Base-by-base conservation (phyloP, 805 yeast species). In the Metschnikowia cerradonensis region DNA sequence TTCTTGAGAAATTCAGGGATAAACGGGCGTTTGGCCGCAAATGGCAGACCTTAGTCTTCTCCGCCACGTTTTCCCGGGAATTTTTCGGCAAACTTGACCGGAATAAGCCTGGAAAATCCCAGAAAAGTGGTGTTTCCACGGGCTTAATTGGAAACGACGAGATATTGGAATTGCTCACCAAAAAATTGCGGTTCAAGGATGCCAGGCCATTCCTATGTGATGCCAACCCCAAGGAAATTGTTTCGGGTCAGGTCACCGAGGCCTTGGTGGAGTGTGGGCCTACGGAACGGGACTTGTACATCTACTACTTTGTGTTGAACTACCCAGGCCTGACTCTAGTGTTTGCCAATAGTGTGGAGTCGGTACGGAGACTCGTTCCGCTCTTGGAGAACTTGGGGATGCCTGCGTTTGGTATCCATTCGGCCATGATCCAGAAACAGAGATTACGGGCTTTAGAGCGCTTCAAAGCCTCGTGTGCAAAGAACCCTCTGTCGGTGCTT, bases 341-440 rank as follows among this genome's bases (percentile, higher is more conserved):
- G 3, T 94, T 94, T 65, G 91, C 96, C 56, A 94, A 94, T 68
- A 84, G 96, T n/a, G 91, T 94, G 61, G 97, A 92, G 61, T 83
- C 96, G 0, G 98, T 92, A 44, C 90, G 90, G 65, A 81, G 97
- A 56, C 66, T 94, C 33, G 86, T 83, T 10, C 92, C 92, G 6
- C 78, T 86, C 53, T 75, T 94, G 53, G 84, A 78, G 55, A 82
- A 83, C 63, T 74, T 94, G 47, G 79, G 80, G 11, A 73, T 92
- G 33, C 81, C 88, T 6, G 75, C 84, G 3, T 84, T 87, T 60
- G 84, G 92, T 6, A 80, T 94, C 45, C 97, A 94, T 65, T 91
- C 98, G 2, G 84, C 90, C 20, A 92, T 94, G 98, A 79, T 88
- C 42, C 99, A 94, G 66, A 92, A 91, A 62, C 96, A 90, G 65